Conservation (phyloP, 2,329 filamentous ascomycete species). For the Xylariaceae sp. region DNA sequence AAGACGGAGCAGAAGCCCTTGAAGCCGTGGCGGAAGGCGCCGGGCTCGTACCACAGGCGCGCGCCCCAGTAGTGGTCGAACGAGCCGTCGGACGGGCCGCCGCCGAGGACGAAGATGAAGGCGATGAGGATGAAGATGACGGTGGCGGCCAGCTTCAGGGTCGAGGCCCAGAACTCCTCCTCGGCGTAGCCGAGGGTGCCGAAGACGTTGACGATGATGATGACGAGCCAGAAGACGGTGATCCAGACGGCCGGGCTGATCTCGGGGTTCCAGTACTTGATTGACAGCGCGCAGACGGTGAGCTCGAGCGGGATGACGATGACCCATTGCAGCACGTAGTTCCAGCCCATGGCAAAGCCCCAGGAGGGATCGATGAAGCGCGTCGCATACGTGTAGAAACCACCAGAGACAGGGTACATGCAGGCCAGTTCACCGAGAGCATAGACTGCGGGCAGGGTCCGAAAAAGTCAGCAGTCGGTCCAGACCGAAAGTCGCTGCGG, state of each 20-base stretch:
- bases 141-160: constrained; percentile 50
- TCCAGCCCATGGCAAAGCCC: constrained; percentile 34
- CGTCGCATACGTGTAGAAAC: constrained; percentile 42
- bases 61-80: constrained; percentile 43
- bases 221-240: constrained; percentile 43
- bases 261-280: constrained; percentile 40
- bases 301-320: constrained; percentile 41
- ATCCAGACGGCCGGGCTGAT: constrained; percentile 46
- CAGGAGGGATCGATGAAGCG: constrained; percentile 46
- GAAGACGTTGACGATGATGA: constrained; percentile 48
- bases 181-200: constrained; percentile 49
- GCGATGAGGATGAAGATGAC: constrained; percentile 58
- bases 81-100: constrained; percentile 43
- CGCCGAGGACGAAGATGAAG: constrained; percentile 51
- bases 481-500: background rate
- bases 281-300: constrained; percentile 40
- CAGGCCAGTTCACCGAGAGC: constrained; percentile 47
- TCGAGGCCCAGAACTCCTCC: constrained; percentile 52
- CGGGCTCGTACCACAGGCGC: constrained; percentile 41
- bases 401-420: constrained; percentile 43
- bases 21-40: constrained; percentile 64
- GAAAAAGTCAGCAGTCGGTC: constrained; percentile 7
- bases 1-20: constrained; percentile 66
- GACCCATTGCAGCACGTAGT: constrained; percentile 42
- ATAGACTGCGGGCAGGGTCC: constrained; percentile 43